Base-by-base conservation (phyloP, 164 flowering plant genomes). In the Pachysandra terminalis region DNA sequence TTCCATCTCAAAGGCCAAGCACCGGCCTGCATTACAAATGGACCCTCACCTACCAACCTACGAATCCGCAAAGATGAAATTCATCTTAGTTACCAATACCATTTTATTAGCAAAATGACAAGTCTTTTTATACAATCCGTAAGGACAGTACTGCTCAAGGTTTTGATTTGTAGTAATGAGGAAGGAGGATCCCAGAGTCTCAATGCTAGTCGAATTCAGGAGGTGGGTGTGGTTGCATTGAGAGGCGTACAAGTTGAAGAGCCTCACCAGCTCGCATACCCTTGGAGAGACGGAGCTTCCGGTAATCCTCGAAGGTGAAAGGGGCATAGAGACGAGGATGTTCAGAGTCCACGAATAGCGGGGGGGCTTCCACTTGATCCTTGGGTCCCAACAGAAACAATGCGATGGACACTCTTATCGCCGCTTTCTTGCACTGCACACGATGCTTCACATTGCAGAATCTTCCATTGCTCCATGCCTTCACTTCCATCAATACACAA, bases 381-480 rank as follows among this genome's bases (percentile, higher is more conserved):
- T 73, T 84, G 3, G 95, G 95, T 64, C 89, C 93, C 58, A 88
- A 67, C 0, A 91, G 71, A 66, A 89, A 87, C 59, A 88, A 51
- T 10, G 93, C 91, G 52, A 86, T 85, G 0, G 95, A 86, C 37
- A 85, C 24, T 9, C 97, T 77, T 16, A 64, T 57, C 0, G 66
- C 66, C 23, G 89, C 86, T 75, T 83, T 84, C 69, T 81, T 85
- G 80, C 97, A 86, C 45, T 74, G 75, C 49, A 91, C 95, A 19
- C 88, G 61, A 66, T 91, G 97, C 82, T 81, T 82, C 72, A 86
- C 90, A 59, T 79, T 91, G 75, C 75, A 56, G 14, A 87, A 68
- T 72, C 79, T 83, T 61, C 93, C 90, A 67, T 91, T 90, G 83
- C 97, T 87, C 94, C 97, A 91, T 56, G 68, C 82, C 93, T 84